phyloP scores from a whole-genome alignment of 1,284 basidiomycete species.

The Xanthoconium separans region DNA sequence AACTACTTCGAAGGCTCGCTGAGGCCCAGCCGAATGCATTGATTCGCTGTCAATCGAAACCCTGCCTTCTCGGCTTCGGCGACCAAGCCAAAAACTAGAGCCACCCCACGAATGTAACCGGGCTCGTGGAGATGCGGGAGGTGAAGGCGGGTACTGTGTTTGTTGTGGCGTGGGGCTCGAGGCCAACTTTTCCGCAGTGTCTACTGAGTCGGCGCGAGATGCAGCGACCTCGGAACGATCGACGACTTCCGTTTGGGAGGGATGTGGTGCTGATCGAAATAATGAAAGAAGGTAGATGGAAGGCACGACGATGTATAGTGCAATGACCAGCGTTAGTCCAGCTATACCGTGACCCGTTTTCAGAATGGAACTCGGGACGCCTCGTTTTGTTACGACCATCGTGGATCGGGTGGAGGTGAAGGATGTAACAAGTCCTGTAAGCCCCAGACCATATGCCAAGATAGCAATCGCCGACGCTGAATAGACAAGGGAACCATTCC shows the following conservation, averaged over 20 bases:
- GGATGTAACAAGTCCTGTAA: slow-evolving; percentile 58
- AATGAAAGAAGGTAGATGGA: slow-evolving; percentile 38
- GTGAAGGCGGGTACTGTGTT: slow-evolving; percentile 40
- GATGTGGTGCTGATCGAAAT: slow-evolving; percentile 22
- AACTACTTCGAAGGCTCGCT: slow-evolving; percentile 66
- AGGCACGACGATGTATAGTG: slow-evolving; percentile 57
- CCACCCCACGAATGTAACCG: slow-evolving; percentile 54
- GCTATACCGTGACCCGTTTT: slow-evolving; percentile 61
- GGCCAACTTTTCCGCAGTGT: slow-evolving; percentile 49
- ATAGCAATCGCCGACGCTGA: slow-evolving; percentile 41
- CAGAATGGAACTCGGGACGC: slow-evolving; percentile 39
- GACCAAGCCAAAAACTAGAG: slow-evolving; percentile 42
- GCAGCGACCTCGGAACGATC: slow-evolving; percentile 23
- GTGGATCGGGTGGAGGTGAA: slow-evolving; percentile 53
- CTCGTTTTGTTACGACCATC: slow-evolving; percentile 33
- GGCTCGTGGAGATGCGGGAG: slow-evolving; percentile 46
- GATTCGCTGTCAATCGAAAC: slow-evolving; percentile 53
- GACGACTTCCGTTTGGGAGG: slow-evolving; percentile 17
- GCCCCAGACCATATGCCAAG: slow-evolving; percentile 57
- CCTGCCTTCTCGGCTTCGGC: slow-evolving; percentile 44
- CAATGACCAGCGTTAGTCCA: slow-evolving; percentile 60
- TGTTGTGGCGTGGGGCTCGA: slow-evolving; percentile 37
- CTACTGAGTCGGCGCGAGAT: slow-evolving; percentile 41
- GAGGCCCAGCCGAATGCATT: slow-evolving; percentile 40
- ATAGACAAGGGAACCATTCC: slow-evolving; percentile 34